phyloP scores from a whole-genome alignment of 23 red algal species.

The Rhodosorus marinus region DNA sequence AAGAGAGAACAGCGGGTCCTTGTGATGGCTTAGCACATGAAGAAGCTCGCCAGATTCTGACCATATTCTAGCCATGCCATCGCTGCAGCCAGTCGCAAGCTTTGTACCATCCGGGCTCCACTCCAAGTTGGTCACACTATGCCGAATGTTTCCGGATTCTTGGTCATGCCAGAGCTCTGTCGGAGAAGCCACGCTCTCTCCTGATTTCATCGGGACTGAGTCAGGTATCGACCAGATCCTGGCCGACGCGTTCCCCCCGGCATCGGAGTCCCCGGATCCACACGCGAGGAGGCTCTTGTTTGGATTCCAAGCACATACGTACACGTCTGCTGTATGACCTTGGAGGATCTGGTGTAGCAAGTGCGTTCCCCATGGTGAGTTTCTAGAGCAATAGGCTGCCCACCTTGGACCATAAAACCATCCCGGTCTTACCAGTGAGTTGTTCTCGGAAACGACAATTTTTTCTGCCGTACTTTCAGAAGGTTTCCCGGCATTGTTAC shows the following conservation, averaged over 20 bases:
- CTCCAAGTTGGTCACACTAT: slow-evolving; percentile 46
- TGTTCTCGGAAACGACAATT: neutral
- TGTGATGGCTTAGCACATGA: slow-evolving; percentile 31
- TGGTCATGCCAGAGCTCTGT: neutral
- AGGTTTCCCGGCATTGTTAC: neutral
- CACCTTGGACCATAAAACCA: neutral
- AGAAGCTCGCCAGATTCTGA: slow-evolving; percentile 45
- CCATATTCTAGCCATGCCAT: slow-evolving; percentile 73
- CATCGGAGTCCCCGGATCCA: slow-evolving; percentile 71
- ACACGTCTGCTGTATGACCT: slow-evolving; percentile 79
- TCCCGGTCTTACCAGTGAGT: neutral
- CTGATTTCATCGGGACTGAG: slow-evolving; percentile 17
- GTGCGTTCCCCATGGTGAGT: neutral
- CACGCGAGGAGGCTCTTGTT: slow-evolving; percentile 43
- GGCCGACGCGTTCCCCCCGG: no score
- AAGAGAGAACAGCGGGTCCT: slow-evolving; percentile 70
- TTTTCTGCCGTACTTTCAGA: neutral
- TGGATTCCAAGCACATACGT: slow-evolving; percentile 89
- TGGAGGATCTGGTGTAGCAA: slow-evolving; percentile 40
- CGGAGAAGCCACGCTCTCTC: neutral
- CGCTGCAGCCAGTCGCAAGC: slow-evolving; percentile 56
- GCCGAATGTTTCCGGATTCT: neutral
- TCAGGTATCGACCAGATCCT: slow-evolving; percentile 54
- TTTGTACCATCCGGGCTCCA: slow-evolving; percentile 61
- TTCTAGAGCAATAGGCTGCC: neutral